phyloP scores from a whole-genome alignment of 108 stramenopile genomes.

The Cyclostephanos tholiformis region DNA sequence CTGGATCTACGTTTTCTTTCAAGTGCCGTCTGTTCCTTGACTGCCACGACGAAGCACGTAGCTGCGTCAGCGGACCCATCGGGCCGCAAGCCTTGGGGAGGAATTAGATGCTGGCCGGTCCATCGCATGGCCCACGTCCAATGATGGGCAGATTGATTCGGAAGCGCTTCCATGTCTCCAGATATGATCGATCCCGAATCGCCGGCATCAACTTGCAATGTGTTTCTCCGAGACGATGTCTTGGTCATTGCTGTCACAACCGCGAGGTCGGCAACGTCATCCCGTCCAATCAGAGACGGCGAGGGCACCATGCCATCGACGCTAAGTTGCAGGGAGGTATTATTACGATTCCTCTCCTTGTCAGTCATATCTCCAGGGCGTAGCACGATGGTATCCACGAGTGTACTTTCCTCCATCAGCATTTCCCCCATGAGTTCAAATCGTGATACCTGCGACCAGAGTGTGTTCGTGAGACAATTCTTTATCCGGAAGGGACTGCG shows the following conservation, averaged over 20 bases:
- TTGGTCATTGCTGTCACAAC: slow-evolving; percentile 55
- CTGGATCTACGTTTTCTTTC: slow-evolving; percentile 15
- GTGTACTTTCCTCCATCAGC: slow-evolving; percentile 48
- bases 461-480: slow-evolving; percentile 58
- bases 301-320: slow-evolving; percentile 50
- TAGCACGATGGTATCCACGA: slow-evolving; percentile 69
- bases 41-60: slow-evolving; percentile 34
- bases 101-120: slow-evolving; percentile 36
- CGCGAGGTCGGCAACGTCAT: slow-evolving; percentile 79
- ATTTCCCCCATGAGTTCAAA: slow-evolving; percentile 73
- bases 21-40: slow-evolving; percentile 19
- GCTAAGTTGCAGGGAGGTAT: slow-evolving; percentile 63
- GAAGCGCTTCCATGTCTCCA: background rate
- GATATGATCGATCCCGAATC: slow-evolving; percentile 2
- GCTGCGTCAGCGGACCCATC: slow-evolving; percentile 35
- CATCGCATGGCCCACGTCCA: slow-evolving; percentile 46
- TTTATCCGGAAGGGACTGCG: slow-evolving; percentile 59
- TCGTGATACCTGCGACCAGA: slow-evolving; percentile 60
- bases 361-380: slow-evolving; percentile 74
- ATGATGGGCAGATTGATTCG: slow-evolving; percentile 18
- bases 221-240: slow-evolving; percentile 11
- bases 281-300: slow-evolving; percentile 62
- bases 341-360: slow-evolving; percentile 63
- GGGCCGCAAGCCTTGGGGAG: slow-evolving; percentile 30
- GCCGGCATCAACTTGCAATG: background rate